Conservation (phyloP, 352 stramenopile species). For the Lagenidium giganteum region DNA sequence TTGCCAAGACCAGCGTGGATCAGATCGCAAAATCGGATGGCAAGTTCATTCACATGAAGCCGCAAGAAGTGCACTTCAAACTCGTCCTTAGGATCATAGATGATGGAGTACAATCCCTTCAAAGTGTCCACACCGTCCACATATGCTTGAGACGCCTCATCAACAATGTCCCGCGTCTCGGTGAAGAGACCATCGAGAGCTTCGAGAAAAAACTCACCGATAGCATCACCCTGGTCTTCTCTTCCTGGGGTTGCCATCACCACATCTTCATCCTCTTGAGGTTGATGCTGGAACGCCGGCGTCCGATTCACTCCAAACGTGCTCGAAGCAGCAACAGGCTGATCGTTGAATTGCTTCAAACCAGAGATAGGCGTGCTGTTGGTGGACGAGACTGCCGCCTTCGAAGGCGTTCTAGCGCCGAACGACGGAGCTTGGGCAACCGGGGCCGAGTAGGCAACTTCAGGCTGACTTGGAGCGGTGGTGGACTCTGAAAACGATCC, state of each 20-base stretch:
- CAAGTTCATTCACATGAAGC: conserved; percentile 77
- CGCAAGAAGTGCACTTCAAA: conserved; percentile 63
- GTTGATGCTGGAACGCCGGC: background rate
- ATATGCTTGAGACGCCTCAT: conserved; percentile 42
- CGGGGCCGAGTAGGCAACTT: conserved; percentile 15
- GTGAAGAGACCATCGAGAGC: conserved; percentile 70
- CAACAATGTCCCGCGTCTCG: conserved; percentile 52
- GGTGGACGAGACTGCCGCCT: conserved; percentile 7
- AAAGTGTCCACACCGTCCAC: conserved; percentile 65
- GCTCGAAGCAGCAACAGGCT: conserved; percentile 4
- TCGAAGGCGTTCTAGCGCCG: conserved; percentile 7
- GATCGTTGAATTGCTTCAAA: conserved; percentile 25
- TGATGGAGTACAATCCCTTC: conserved; percentile 77
- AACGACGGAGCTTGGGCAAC: conserved; percentile 3
- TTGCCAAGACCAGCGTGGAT: conserved; percentile 69
- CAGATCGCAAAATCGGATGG: conserved; percentile 63
- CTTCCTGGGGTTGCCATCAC: conserved; percentile 41
- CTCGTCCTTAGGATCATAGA: conserved; percentile 46
- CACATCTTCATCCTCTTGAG: conserved; percentile 41
- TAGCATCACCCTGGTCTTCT: conserved; percentile 12
- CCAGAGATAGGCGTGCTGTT: conserved; percentile 19
- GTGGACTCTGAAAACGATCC: conserved; percentile 23
- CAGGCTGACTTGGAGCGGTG: conserved; percentile 1
- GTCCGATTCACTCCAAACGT: background rate
- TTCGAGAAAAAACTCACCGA: conserved; percentile 55